These are phyloP conservation scores for Cladosporium sp. DNA, from an alignment of 2,329 filamentous ascomycete species.

Conservation along the genomic window DNA sequence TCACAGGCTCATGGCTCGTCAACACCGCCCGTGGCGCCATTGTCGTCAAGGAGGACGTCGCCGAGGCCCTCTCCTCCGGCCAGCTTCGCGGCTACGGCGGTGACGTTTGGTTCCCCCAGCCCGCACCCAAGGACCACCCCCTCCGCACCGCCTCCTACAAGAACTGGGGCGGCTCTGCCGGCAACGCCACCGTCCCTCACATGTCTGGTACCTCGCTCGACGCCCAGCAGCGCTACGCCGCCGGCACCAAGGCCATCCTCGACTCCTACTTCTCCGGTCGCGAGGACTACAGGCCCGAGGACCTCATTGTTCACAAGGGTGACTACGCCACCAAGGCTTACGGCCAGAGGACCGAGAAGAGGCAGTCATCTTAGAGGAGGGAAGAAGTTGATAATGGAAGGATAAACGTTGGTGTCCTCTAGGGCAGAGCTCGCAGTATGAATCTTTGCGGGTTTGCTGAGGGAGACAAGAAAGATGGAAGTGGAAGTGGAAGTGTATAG, in stretches of 20 bases:
- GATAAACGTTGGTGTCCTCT: not conserved
- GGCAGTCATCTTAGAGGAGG: not conserved
- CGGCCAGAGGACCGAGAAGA: constrained; percentile 59
- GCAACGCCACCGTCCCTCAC: constrained; percentile 98
- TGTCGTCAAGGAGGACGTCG: constrained; percentile 98
- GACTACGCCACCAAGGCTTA: constrained; percentile 96
- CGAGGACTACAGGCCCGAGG: constrained; percentile 84
- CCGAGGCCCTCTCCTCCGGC: constrained; percentile 85
- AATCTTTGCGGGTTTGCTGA: not conserved
- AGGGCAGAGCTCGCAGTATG: not conserved
- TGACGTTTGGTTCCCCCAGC: constrained; percentile 97
- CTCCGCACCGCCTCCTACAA: constrained; percentile 84
- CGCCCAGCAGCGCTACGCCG: constrained; percentile 73
- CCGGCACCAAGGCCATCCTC: constrained; percentile 76
- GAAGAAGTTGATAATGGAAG: not conserved
- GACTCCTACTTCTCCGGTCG: constrained; percentile 86
- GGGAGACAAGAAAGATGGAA: not conserved
- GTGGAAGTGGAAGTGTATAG: not conserved
- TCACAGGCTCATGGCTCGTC: constrained; percentile 87
- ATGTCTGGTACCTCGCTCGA: constrained; percentile 99
- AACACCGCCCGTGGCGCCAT: constrained; percentile 99
- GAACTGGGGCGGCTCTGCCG: constrained; percentile 76
- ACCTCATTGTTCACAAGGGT: constrained; percentile 85
- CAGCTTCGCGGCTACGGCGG: constrained; percentile 87
- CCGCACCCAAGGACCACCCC: constrained; percentile 87